phyloP scores from a whole-genome alignment of 2,329 filamentous ascomycete genomes.

The Cylindrodendrum hubeiense region DNA sequence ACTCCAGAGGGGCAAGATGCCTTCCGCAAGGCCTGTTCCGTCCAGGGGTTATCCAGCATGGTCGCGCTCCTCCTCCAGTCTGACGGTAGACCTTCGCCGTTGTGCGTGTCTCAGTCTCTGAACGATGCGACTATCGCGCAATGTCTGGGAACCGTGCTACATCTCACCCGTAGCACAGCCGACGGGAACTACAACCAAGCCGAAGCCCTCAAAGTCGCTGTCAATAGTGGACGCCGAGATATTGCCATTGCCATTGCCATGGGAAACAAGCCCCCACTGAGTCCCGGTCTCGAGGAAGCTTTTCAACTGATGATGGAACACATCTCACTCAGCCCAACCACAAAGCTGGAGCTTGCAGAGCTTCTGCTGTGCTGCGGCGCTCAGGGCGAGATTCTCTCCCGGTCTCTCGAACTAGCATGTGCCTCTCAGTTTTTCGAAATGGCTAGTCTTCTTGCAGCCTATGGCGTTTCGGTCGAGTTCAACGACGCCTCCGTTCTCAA shows the following conservation, averaged over 20 bases:
- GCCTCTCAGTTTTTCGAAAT: constrained; percentile 65
- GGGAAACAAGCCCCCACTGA: constrained; percentile 64
- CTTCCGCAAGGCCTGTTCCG: constrained; percentile 64
- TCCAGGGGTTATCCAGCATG: constrained; percentile 59
- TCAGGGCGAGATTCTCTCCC: constrained; percentile 61
- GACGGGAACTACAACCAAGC: constrained; percentile 65
- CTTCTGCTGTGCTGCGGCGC: constrained; percentile 70
- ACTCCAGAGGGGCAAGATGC: constrained; percentile 64
- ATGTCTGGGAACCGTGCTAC: constrained; percentile 62
- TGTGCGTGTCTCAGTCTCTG: constrained; percentile 63
- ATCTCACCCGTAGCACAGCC: constrained; percentile 64
- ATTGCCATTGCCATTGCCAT: constrained; percentile 67
- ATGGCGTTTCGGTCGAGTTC: constrained; percentile 68
- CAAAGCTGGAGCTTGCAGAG: constrained; percentile 66
- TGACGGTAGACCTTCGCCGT: constrained; percentile 58
- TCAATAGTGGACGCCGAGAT: constrained; percentile 63
- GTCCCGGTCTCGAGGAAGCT: constrained; percentile 61
- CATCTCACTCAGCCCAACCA: constrained; percentile 59
- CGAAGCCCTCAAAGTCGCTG: constrained; percentile 64
- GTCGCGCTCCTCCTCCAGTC: constrained; percentile 63
- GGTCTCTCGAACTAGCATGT: constrained; percentile 62
- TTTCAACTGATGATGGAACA: constrained; percentile 62
- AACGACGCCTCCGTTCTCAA: constrained; percentile 63
- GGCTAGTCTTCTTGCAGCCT: constrained; percentile 63
- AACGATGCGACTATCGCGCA: constrained; percentile 63